Evolutionary conservation across 2,329 filamentous ascomycete species (phyloP).

Genomic region (Colletotrichum euphorbiae): DNA sequence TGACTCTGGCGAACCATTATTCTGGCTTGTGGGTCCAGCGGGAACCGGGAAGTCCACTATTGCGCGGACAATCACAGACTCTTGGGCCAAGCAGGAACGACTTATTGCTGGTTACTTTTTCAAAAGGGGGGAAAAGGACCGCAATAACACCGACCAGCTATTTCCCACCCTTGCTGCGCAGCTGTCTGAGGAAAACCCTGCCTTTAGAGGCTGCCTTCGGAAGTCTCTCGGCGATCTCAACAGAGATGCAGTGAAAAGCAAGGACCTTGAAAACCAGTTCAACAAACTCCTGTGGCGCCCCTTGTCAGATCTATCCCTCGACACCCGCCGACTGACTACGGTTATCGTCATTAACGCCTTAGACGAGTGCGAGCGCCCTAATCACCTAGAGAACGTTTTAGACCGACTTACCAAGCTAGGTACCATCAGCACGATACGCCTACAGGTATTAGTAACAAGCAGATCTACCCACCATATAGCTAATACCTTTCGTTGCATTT

Average conservation of each 20-base stretch:
- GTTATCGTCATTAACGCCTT: conserved; percentile 51
- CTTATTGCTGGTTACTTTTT: conserved; percentile 59
- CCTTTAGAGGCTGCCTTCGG: conserved; percentile 40
- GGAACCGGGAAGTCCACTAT: conserved; percentile 56
- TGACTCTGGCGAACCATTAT: conserved; percentile 38
- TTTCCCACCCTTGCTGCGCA: conserved; percentile 53
- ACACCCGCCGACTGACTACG: background rate
- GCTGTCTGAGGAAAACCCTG: conserved; percentile 44
- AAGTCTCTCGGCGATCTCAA: conserved; percentile 47
- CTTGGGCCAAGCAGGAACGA: background rate
- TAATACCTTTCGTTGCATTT: no score
- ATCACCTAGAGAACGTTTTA: no score
- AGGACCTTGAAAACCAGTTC: conserved; percentile 53
- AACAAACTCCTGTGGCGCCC: conserved; percentile 53
- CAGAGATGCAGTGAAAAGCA: conserved; percentile 42
- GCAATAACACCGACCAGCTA: conserved; percentile 49
- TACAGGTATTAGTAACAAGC: no score
- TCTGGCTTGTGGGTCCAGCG: conserved; percentile 54
- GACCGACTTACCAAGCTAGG: no score
- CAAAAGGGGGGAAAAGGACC: conserved; percentile 54
- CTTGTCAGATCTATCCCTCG: conserved; percentile 37
- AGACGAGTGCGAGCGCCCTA: conserved; percentile 45
- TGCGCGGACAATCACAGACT: conserved; percentile 47
- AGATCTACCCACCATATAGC: no score
- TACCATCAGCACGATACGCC: no score